A percentile compares a stretch with the other conserved stretches of the same genome.
phyloP scores from a whole-genome alignment of 352 stramenopile genomes.

The Pythium oligandrum region DNA sequence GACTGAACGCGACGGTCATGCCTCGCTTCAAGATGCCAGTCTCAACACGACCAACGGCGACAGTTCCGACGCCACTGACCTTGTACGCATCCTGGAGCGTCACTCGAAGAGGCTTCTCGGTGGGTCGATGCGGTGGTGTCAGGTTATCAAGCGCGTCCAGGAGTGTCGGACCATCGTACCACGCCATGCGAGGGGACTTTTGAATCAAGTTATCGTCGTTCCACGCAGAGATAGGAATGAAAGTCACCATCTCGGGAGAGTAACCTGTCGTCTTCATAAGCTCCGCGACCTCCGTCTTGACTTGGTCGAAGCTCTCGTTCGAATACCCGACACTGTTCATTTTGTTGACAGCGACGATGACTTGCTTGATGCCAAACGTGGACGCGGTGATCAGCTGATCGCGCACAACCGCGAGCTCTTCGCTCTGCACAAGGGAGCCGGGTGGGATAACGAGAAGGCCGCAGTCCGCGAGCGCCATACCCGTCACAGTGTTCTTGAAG shows the following conservation, averaged over 20 bases:
- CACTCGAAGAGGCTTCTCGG: constrained; percentile 95
- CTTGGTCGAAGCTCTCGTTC: constrained; percentile 92
- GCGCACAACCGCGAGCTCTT: too few relatives aligned
- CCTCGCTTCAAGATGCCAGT: constrained; percentile 94
- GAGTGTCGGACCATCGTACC: constrained; percentile 93
- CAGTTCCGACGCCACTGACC: constrained; percentile 92
- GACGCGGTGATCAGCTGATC: constrained; percentile 81
- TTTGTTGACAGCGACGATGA: constrained; percentile 97
- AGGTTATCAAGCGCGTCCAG: constrained; percentile 90
- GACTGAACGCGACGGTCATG: constrained; percentile 91
- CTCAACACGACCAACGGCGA: constrained; percentile 96
- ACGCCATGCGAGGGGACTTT: constrained; percentile 93
- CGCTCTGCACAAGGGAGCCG: constrained; percentile 11
- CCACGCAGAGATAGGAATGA: constrained; percentile 97
- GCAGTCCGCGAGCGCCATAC: constrained; percentile 94
- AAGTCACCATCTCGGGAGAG: constrained; percentile 93
- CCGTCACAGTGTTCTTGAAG: constrained; percentile 99
- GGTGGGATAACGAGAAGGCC: constrained; percentile 94
- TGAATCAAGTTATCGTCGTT: constrained; percentile 97
- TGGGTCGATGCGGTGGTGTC: constrained; percentile 87
- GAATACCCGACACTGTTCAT: constrained; percentile 95
- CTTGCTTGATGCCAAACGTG: constrained; percentile 97
- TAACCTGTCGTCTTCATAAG: constrained; percentile 97
- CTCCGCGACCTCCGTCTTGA: constrained; percentile 89
- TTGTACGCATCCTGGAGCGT: constrained; percentile 98